A percentile compares a stretch with the other conserved stretches of the same genome.
phyloP scores from a whole-genome alignment of 139 green algal species.

The Chlamydomonas asymmetrica region DNA sequence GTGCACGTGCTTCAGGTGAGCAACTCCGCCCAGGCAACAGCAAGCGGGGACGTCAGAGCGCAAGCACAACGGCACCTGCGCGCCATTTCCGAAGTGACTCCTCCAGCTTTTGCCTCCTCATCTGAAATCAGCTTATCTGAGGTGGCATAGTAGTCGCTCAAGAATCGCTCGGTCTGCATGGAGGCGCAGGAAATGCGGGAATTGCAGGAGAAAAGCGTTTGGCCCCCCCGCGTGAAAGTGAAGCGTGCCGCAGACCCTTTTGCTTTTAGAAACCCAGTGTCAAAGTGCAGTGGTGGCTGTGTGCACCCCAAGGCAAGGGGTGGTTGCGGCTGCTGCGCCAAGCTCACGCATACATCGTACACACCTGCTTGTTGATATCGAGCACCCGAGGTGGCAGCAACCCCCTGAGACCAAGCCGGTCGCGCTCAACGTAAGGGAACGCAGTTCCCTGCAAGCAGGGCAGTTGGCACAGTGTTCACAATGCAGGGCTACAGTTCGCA shows the following conservation, averaged over 20 bases:
- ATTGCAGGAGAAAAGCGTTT: neutral
- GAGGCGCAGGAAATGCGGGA: neutral
- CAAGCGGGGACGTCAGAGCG: neutral
- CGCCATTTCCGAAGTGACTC: slow-evolving; percentile 22
- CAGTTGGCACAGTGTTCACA: neutral
- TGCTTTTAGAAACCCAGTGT: no score
- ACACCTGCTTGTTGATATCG: slow-evolving; percentile 65
- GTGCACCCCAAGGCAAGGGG: neutral
- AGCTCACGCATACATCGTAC: neutral
- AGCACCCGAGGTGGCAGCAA: slow-evolving; percentile 78
- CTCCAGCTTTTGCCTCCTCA: slow-evolving; percentile 18
- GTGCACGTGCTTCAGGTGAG: neutral
- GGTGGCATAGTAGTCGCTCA: slow-evolving; percentile 24
- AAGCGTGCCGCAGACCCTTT: neutral
- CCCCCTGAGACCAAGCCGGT: slow-evolving; percentile 85
- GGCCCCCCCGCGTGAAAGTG: neutral
- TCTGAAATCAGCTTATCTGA: slow-evolving; percentile 8
- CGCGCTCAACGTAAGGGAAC: slow-evolving; percentile 78
- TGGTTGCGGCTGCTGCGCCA: neutral
- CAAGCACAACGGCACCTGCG: neutral
- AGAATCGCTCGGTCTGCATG: slow-evolving; percentile 13
- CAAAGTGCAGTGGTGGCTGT: neutral
- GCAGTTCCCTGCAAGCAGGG: slow-evolving; percentile 73
- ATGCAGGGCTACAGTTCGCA: neutral
- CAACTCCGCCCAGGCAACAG: neutral